phyloP scores from a whole-genome alignment of 225 moss, liverwort and hornwort species.

The Takakia lepidozioides region DNA sequence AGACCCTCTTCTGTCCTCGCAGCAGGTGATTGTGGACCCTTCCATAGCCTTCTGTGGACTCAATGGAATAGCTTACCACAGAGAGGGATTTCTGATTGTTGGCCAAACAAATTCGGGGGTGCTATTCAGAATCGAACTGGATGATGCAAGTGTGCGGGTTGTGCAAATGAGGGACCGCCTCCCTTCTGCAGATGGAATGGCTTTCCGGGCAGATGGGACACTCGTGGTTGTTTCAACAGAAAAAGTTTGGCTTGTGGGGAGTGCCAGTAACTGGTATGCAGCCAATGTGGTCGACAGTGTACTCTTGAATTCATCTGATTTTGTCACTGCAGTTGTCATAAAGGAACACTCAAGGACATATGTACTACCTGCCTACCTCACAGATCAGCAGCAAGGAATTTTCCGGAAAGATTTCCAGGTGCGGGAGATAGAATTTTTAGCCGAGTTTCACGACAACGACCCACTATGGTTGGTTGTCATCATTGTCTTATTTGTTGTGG shows the following conservation, averaged over 20 bases:
- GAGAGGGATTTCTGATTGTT: slow-evolving; percentile 39
- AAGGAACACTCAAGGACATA: slow-evolving; percentile 25
- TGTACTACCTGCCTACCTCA: slow-evolving; percentile 20
- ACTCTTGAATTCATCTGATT: slow-evolving; percentile 23
- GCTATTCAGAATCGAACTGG: slow-evolving; percentile 47
- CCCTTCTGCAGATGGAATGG: slow-evolving; percentile 54
- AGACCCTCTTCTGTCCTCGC: slow-evolving; percentile 22
- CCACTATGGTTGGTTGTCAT: slow-evolving; percentile 50
- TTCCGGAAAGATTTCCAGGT: slow-evolving; percentile 43
- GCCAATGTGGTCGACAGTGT: slow-evolving; percentile 57
- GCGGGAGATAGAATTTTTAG: slow-evolving; percentile 51
- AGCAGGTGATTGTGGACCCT: slow-evolving; percentile 13
- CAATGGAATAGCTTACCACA: slow-evolving; percentile 53
- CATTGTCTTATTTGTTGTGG: slow-evolving; percentile 26
- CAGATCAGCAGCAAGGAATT: slow-evolving; percentile 5
- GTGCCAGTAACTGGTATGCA: slow-evolving; percentile 48
- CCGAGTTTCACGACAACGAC: slow-evolving; percentile 18
- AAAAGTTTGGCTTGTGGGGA: slow-evolving; percentile 60
- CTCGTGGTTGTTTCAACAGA: slow-evolving; percentile 58
- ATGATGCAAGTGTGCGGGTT: slow-evolving; percentile 28
- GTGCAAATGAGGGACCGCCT: slow-evolving; percentile 32
- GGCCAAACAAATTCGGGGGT: slow-evolving; percentile 65
- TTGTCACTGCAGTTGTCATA: slow-evolving; percentile 24
- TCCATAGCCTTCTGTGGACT: slow-evolving; percentile 6
- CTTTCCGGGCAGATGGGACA: slow-evolving; percentile 46